These are phyloP conservation scores for Psilocybe cubensis DNA, from an alignment of 768 basidiomycete genomes.

Conservation along the genomic window DNA sequence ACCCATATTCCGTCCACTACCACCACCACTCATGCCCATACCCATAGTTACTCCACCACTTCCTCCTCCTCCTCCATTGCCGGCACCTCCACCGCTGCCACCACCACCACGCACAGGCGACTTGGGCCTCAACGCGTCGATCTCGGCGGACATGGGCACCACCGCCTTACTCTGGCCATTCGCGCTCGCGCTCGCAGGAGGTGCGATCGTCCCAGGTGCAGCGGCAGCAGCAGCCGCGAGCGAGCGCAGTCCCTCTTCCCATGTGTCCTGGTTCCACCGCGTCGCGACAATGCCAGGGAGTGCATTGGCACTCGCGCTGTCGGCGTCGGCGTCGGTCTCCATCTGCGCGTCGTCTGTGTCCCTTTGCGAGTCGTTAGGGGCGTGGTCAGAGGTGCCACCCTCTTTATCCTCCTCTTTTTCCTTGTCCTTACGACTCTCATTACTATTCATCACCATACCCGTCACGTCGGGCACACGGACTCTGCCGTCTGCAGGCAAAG, in stretches of 20 bases:
- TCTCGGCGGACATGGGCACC: conserved; percentile 30
- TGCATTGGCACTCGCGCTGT: background rate
- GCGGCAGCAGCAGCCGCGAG: conserved; percentile 35
- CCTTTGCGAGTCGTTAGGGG: background rate
- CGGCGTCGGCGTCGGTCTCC: no score
- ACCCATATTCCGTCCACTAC: background rate
- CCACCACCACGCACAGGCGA: conserved; percentile 20
- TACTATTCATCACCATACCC: no score
- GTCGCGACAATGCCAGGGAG: conserved; percentile 28
- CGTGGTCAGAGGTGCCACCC: background rate
- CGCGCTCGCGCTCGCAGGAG: background rate
- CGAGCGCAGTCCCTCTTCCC: conserved; percentile 66
- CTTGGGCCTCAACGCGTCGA: conserved; percentile 28
- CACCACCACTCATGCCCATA: background rate
- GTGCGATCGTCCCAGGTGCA: background rate
- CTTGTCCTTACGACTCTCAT: background rate
- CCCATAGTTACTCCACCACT: background rate
- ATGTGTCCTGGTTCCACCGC: conserved; percentile 63
- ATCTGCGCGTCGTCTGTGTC: conserved; percentile 2
- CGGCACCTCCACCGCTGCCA: background rate
- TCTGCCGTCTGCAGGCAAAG: conserved; percentile 40
- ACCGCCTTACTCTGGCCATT: conserved; percentile 20
- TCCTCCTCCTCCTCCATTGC: background rate
- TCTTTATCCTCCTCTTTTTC: background rate
- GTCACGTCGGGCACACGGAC: background rate